These are phyloP conservation scores for Fusarium bactridioides DNA, from an alignment of 2,329 filamentous ascomycete species.

Conservation along the genomic window DNA sequence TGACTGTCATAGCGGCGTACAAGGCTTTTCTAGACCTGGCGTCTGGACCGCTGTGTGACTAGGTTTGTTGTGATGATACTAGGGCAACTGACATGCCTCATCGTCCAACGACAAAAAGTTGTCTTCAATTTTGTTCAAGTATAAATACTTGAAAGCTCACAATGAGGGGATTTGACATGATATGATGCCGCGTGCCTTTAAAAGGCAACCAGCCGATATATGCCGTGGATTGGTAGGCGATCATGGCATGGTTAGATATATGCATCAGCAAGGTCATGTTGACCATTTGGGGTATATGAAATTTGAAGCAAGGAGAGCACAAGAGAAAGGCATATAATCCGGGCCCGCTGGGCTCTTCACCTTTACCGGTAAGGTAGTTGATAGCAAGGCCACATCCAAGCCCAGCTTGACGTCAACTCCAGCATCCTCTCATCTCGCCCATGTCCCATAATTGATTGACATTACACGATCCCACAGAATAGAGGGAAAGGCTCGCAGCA, in stretches of 20 bases:
- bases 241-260: background rate
- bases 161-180: background rate
- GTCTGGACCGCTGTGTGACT: background rate
- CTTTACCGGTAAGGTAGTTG: background rate
- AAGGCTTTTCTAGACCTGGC: background rate
- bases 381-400: background rate
- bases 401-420: background rate
- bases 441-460: background rate
- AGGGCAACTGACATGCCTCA: conserved; percentile 11
- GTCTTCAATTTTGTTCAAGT: background rate
- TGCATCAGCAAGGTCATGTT: background rate
- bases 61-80: background rate
- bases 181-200: background rate
- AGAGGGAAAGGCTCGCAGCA: background rate
- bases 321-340: background rate
- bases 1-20: background rate
- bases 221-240: background rate
- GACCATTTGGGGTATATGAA: background rate
- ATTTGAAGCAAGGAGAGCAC: background rate
- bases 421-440: background rate
- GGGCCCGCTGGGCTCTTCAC: background rate
- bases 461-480: background rate
- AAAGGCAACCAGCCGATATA: background rate
- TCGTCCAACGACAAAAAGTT: background rate
- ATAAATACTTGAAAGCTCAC: background rate